These are phyloP conservation scores for Kokia cookei DNA, from an alignment of 441 rosid species.

Conservation along the genomic window DNA sequence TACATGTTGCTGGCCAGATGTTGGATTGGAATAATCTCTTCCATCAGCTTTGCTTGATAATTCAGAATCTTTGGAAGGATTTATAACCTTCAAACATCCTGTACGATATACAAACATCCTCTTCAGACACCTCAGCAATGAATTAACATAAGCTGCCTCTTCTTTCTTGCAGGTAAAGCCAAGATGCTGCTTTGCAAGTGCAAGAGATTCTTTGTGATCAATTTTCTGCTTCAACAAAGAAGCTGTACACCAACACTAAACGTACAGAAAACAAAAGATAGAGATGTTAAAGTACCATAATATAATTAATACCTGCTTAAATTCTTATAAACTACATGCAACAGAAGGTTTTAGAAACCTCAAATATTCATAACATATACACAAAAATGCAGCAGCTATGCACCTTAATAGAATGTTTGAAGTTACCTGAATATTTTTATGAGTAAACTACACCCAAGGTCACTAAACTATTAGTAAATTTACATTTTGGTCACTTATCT, in stretches of 20 bases:
- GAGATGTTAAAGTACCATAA: not conserved
- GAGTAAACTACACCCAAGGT: too few relatives aligned
- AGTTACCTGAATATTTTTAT: not conserved
- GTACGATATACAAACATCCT: conserved; percentile 37
- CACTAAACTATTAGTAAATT: too few relatives aligned
- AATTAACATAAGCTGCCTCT: conserved; percentile 56
- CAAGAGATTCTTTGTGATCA: conserved; percentile 61
- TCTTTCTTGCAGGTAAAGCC: conserved; percentile 59
- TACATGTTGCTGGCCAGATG: conserved; percentile 14
- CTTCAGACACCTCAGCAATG: conserved; percentile 50
- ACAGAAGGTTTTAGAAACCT: not conserved
- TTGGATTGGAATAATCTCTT: conserved; percentile 17
- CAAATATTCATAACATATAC: not conserved
- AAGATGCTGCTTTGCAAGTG: conserved; percentile 53
- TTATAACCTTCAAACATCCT: conserved; percentile 21
- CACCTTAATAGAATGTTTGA: not conserved
- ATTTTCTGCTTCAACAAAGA: conserved; percentile 59
- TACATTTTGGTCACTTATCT: too few relatives aligned
- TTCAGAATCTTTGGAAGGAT: conserved; percentile 28
- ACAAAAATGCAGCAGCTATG: not conserved
- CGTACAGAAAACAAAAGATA: not conserved
- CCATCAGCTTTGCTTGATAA: conserved; percentile 16
- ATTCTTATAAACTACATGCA: not conserved
- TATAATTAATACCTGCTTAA: not conserved
- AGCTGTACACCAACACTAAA: conserved; percentile 83